Conservation (phyloP, 768 basidiomycete species). For the Erythrobasidium yunnanense region DNA sequence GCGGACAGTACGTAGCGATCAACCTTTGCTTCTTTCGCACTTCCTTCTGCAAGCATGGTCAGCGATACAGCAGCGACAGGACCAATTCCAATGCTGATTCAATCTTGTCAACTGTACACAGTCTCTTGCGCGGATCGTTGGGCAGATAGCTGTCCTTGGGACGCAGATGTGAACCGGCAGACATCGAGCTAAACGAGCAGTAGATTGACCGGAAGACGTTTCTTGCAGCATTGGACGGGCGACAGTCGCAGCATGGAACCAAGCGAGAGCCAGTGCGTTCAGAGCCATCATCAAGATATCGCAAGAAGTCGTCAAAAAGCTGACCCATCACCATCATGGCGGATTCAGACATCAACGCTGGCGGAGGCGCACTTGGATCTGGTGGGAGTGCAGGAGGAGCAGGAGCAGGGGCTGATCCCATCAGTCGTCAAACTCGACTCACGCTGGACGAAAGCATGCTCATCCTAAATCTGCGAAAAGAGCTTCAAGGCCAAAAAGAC, state of each 20-base stretch:
- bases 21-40: too few relatives aligned
- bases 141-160: constrained; percentile 25
- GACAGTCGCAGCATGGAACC: constrained; percentile 83
- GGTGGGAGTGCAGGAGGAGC: constrained; percentile 58
- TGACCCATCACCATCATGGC: neutral
- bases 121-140: constrained; percentile 22
- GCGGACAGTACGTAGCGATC: too few relatives aligned
- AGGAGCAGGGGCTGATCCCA: constrained; percentile 63
- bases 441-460: constrained; percentile 87
- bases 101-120: too few relatives aligned
- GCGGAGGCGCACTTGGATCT: constrained; percentile 57
- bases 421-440: constrained; percentile 80
- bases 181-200: too few relatives aligned
- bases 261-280: constrained; percentile 79
- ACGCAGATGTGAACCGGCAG: constrained; percentile 23
- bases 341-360: constrained; percentile 57
- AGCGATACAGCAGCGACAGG: too few relatives aligned
- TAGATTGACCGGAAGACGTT: too few relatives aligned
- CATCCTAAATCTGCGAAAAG: constrained; percentile 59
- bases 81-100: too few relatives aligned
- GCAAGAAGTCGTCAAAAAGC: neutral
- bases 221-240: too few relatives aligned
- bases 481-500: constrained; percentile 1
- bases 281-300: neutral
- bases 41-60: too few relatives aligned